These are phyloP conservation scores for Omphalotus guepiniiformis DNA, from an alignment of 768 basidiomycete genomes.

Conservation along the genomic window DNA sequence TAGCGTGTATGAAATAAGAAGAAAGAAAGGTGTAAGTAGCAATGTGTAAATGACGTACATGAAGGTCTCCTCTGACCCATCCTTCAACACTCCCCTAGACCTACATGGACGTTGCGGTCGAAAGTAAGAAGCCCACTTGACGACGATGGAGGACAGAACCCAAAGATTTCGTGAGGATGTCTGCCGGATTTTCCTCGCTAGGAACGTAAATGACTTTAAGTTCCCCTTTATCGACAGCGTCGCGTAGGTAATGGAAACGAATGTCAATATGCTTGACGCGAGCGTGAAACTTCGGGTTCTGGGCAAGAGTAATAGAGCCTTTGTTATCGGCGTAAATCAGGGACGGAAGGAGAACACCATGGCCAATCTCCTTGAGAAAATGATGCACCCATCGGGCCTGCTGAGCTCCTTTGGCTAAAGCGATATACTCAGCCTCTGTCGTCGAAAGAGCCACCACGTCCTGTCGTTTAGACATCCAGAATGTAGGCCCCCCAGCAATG, in stretches of 20 bases:
- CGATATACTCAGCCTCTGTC: background rate
- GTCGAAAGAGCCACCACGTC: background rate
- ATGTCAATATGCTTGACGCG: conserved; percentile 34
- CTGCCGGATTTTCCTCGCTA: conserved; percentile 22
- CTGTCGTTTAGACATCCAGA: conserved; percentile 2
- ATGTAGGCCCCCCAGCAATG: background rate
- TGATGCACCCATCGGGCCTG: conserved; percentile 2
- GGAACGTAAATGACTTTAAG: conserved; percentile 7
- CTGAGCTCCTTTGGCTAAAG: background rate
- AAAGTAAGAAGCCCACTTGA: background rate
- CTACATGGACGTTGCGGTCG: background rate
- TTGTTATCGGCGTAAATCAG: conserved; percentile 23
- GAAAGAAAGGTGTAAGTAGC: no score
- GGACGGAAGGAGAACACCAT: background rate
- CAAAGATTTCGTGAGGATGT: conserved; percentile 20
- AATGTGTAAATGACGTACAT: no score
- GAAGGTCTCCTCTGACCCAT: no score
- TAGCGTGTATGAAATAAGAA: no score
- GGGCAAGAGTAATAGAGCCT: conserved; percentile 15
- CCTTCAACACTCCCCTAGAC: conserved; percentile 7
- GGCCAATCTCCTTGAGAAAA: background rate
- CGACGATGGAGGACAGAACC: background rate
- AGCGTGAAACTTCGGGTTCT: conserved; percentile 21
- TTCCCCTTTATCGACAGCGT: conserved; percentile 14
- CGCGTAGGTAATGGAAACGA: conserved; percentile 25